Conservation (phyloP, 306 rosid genomes). For the Fragaria vesca region DNA sequence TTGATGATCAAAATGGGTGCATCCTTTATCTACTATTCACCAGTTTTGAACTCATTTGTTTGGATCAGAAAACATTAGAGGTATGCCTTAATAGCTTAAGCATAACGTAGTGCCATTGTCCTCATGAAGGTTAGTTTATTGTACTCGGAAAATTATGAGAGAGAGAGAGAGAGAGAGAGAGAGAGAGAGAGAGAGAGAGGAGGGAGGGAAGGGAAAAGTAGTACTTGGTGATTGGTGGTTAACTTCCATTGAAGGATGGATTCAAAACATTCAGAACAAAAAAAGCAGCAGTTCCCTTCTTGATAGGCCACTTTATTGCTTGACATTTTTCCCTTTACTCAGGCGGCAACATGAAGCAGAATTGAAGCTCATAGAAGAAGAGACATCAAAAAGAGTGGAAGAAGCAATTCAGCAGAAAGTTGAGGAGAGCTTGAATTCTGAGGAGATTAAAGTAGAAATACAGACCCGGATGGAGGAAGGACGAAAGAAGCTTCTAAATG, state of each 20-base stretch:
- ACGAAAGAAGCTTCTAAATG: conserved; percentile 55
- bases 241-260: conserved; percentile 26
- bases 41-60: conserved; percentile 95
- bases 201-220: conserved; percentile 5
- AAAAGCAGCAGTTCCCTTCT: conserved; percentile 25
- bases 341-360: conserved; percentile 80
- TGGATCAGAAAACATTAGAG: conserved; percentile 99
- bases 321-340: conserved; percentile 33
- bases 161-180: neutral
- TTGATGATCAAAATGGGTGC: conserved; percentile 97
- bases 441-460: conserved; percentile 57
- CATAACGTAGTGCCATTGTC: conserved; percentile 64
- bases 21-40: conserved; percentile 93
- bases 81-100: conserved; percentile 98
- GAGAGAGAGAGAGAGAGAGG: neutral
- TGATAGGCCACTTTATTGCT: conserved; percentile 42
- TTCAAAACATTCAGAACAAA: conserved; percentile 29
- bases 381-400: conserved; percentile 73
- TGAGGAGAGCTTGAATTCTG: conserved; percentile 71
- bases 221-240: conserved; percentile 30
- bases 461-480: conserved; percentile 76
- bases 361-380: conserved; percentile 70
- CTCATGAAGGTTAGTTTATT: conserved; percentile 86
- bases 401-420: conserved; percentile 70
- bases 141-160: conserved; percentile 35